These are phyloP conservation scores for Tricholoma matsutake DNA, from an alignment of 768 basidiomycete species.

Conservation along the genomic window DNA sequence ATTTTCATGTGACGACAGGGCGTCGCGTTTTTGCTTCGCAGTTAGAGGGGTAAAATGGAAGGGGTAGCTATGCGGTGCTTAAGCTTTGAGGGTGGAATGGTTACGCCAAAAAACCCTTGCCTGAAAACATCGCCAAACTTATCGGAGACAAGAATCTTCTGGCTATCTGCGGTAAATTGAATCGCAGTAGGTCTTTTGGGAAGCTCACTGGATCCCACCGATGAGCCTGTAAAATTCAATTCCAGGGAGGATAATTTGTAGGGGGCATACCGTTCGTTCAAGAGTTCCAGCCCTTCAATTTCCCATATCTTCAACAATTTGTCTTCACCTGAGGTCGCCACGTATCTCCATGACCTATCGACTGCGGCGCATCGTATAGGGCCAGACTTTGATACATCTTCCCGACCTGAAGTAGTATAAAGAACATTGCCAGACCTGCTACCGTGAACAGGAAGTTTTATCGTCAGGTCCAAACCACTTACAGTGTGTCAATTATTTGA, in stretches of 20 bases:
- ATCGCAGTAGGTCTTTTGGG: constrained; percentile 81
- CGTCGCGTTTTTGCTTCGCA: constrained; percentile 33
- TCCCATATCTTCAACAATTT: constrained; percentile 80
- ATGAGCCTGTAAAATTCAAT: background rate
- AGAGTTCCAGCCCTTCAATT: constrained; percentile 48
- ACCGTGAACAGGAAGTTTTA: constrained; percentile 4
- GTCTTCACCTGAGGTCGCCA: constrained; percentile 73
- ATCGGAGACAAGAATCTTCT: constrained; percentile 79
- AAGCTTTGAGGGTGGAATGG: background rate
- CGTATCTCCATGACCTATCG: constrained; percentile 39
- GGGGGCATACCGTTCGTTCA: constrained; percentile 57
- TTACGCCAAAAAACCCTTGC: constrained; percentile 32
- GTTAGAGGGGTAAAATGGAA: constrained; percentile 39
- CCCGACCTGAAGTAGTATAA: constrained; percentile 37
- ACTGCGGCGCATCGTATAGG: constrained; percentile 59
- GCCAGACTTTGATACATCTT: constrained; percentile 42
- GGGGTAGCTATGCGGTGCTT: constrained; percentile 49
- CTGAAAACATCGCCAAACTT: constrained; percentile 95
- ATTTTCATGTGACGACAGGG: constrained; percentile 62
- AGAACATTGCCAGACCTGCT: constrained; percentile 52
- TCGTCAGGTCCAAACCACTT: constrained; percentile 20
- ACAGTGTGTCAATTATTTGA: constrained; percentile 56
- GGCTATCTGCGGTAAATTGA: constrained; percentile 54
- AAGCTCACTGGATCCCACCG: constrained; percentile 52
- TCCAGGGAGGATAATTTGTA: background rate